A percentile compares a stretch with the other conserved stretches of the same genome.
phyloP scores from a whole-genome alignment of 495 filamentous ascomycete species.

The Pseudomonodictys pantanalensis region DNA sequence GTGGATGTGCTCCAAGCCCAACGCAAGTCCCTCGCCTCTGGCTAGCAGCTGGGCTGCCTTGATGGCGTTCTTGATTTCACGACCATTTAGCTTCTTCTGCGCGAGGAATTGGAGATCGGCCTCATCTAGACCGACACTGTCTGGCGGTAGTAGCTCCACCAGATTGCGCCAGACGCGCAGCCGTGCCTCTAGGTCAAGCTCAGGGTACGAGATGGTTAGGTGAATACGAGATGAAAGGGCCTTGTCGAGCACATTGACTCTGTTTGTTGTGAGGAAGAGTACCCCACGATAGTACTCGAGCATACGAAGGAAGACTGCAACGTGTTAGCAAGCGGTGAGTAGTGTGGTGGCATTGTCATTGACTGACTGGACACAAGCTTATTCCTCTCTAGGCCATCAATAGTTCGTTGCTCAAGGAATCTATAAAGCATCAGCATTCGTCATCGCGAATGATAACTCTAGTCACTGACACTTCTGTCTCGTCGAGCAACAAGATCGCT shows the following conservation, averaged over 20 bases:
- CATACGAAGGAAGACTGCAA: conserved; percentile 48
- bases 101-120: conserved; percentile 45
- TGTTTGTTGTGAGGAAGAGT: conserved; percentile 38
- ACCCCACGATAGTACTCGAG: conserved; percentile 60
- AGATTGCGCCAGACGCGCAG: conserved; percentile 46
- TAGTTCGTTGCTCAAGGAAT: too few species aligned
- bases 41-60: conserved; percentile 53
- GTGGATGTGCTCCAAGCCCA: conserved; percentile 73
- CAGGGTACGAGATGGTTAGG: conserved; percentile 40
- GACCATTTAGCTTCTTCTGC: conserved; percentile 51
- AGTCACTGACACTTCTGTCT: conserved; percentile 59
- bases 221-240: conserved; percentile 43
- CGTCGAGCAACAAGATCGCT: conserved; percentile 57
- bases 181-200: conserved; percentile 34
- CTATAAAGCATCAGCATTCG: too few species aligned
- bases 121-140: conserved; percentile 36
- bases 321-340: conserved; percentile 7
- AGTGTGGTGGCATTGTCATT: too few species aligned
- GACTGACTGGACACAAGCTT: too few species aligned
- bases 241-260: conserved; percentile 38
- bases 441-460: too few species aligned
- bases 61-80: conserved; percentile 63
- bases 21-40: conserved; percentile 60
- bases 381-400: too few species aligned
- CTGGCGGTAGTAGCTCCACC: conserved; percentile 30